These are phyloP conservation scores for Jacaranda mimosifolia DNA, from an alignment of 257 asterid genomes.

Conservation along the genomic window DNA sequence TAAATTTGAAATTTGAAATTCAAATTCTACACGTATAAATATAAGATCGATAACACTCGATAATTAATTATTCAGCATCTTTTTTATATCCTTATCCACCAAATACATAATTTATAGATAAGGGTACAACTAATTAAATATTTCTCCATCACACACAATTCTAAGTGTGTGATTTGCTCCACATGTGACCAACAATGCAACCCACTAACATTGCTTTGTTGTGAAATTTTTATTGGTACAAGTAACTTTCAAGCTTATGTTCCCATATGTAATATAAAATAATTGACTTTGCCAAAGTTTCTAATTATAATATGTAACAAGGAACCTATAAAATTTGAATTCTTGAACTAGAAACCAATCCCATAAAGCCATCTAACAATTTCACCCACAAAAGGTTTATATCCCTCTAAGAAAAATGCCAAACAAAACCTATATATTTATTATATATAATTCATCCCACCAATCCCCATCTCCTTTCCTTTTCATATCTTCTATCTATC, in stretches of 20 bases:
- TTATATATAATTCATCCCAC: constrained; percentile 20
- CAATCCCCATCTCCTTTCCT: constrained; percentile 17
- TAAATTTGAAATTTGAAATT: no score
- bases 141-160: neutral
- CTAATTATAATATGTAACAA: neutral
- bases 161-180: neutral
- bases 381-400: constrained; percentile 24
- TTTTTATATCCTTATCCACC: no score
- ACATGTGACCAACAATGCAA: constrained; percentile 14
- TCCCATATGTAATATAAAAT: neutral
- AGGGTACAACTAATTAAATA: neutral
- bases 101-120: neutral
- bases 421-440: neutral
- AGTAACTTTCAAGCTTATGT: constrained; percentile 8
- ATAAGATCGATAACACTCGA: no score
- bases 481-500: neutral
- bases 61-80: no score
- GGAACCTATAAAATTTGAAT: constrained; percentile 1
- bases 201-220: constrained; percentile 27
- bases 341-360: constrained; percentile 5
- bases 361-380: constrained; percentile 19
- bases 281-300: constrained; percentile 7
- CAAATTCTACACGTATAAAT: no score
- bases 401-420: constrained; percentile 9
- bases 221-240: constrained; percentile 24